Conservation (phyloP, 2,329 filamentous ascomycete species). For the Capronia coronata region DNA sequence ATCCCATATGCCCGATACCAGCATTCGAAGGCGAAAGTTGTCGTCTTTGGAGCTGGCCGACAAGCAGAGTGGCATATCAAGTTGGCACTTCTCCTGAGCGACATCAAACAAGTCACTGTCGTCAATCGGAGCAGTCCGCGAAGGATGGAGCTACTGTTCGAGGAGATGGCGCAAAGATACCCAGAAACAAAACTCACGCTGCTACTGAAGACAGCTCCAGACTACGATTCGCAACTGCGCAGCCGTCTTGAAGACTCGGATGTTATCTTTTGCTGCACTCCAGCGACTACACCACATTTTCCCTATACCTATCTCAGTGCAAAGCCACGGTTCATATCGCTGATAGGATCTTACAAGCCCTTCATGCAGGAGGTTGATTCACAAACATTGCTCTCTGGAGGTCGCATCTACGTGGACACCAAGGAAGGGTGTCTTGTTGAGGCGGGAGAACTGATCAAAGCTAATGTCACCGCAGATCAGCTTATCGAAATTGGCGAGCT, state of each 20-base stretch:
- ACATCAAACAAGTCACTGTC: slow-evolving; percentile 62
- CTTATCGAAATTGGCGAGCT: slow-evolving; percentile 42
- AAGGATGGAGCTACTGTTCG: slow-evolving; percentile 48
- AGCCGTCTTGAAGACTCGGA: slow-evolving; percentile 34
- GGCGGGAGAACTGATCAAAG: slow-evolving; percentile 38
- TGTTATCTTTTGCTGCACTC: slow-evolving; percentile 47
- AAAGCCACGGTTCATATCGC: slow-evolving; percentile 43
- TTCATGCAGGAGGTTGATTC: slow-evolving; percentile 48
- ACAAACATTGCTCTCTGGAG: slow-evolving; percentile 46
- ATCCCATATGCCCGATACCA: slow-evolving; percentile 34
- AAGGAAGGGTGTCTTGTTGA: slow-evolving; percentile 52
- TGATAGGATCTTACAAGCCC: slow-evolving; percentile 51
- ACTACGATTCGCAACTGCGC: slow-evolving; percentile 33
- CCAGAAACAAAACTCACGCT: slow-evolving; percentile 32
- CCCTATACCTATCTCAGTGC: slow-evolving; percentile 33
- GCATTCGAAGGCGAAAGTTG: slow-evolving; percentile 21
- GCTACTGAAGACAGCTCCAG: slow-evolving; percentile 57
- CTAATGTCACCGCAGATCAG: slow-evolving; percentile 34
- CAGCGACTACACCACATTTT: slow-evolving; percentile 42
- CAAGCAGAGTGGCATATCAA: slow-evolving; percentile 48
- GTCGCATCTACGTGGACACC: slow-evolving; percentile 48
- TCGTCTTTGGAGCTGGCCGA: slow-evolving; percentile 46
- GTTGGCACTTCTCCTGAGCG: slow-evolving; percentile 44
- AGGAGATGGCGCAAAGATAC: slow-evolving; percentile 34
- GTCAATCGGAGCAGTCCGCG: slow-evolving; percentile 59